Conservation (phyloP, 768 basidiomycete species). For the Auriscalpium vulgare region DNA sequence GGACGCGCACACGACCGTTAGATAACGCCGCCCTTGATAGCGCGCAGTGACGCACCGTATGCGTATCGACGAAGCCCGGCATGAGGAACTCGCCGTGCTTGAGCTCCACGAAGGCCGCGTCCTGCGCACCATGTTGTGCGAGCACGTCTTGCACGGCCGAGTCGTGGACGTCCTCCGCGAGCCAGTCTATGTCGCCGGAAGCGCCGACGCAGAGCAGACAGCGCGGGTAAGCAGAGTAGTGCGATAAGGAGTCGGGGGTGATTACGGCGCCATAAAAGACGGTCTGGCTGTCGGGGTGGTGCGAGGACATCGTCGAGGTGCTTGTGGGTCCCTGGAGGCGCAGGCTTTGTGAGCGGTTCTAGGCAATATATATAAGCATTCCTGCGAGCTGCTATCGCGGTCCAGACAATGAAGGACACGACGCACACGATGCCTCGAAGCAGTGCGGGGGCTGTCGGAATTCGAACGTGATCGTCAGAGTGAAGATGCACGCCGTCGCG, state of each 20-base stretch:
- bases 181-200: constrained; percentile 61
- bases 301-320: background rate
- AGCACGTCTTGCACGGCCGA: constrained; percentile 42
- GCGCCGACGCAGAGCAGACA: constrained; percentile 47
- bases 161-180: constrained; percentile 48
- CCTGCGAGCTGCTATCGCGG: too few species aligned
- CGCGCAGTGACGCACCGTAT: constrained; percentile 51
- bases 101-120: constrained; percentile 30
- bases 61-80: constrained; percentile 89
- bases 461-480: too few species aligned
- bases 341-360: background rate
- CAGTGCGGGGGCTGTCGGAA: too few species aligned
- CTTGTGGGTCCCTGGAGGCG: background rate
- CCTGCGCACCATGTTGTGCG: constrained; percentile 37
- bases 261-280: constrained; percentile 53
- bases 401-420: too few species aligned
- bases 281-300: background rate
- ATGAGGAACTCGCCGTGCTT: constrained; percentile 54
- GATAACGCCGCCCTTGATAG: background rate
- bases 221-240: constrained; percentile 38
- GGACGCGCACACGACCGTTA: background rate
- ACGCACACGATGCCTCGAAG: too few species aligned
- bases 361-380: too few species aligned
- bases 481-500: too few species aligned
- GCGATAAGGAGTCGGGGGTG: constrained; percentile 38